Evolutionary conservation across 257 asterid genomes (phyloP).

Genomic region (Nemophila menziesii): DNA sequence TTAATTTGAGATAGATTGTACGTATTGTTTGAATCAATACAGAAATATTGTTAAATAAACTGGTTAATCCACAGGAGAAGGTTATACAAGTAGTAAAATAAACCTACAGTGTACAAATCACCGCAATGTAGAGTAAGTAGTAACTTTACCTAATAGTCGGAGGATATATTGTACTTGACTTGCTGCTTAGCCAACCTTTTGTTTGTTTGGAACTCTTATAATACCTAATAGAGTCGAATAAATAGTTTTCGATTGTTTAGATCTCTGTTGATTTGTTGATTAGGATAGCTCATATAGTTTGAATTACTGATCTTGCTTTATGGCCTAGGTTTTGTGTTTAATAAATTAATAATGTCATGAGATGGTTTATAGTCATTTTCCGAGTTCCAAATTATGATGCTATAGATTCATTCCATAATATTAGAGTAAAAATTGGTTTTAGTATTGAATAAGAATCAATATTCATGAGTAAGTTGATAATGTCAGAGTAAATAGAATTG

Average conservation of each 20-base stretch:
- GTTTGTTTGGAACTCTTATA: background rate
- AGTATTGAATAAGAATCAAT: background rate
- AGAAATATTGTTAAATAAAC: too few relatives aligned
- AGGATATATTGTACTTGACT: background rate
- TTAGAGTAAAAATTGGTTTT: background rate
- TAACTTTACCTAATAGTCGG: too few relatives aligned
- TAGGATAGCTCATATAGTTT: background rate
- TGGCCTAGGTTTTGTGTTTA: background rate
- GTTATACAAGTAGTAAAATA: too few relatives aligned
- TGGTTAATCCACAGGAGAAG: too few relatives aligned
- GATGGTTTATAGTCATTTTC: too few relatives aligned
- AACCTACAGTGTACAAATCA: too few relatives aligned
- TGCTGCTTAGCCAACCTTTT: background rate
- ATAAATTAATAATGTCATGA: background rate
- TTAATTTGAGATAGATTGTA: background rate
- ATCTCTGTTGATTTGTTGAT: background rate
- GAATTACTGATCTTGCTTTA: background rate
- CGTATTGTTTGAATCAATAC: too few relatives aligned
- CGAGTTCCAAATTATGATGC: background rate
- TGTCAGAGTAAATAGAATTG: background rate
- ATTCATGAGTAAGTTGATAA: background rate
- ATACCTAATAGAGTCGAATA: background rate
- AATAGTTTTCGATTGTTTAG: background rate
- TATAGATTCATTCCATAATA: too few relatives aligned
- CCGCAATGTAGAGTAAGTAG: too few relatives aligned